These are phyloP conservation scores for Gypsophila paniculata DNA, from an alignment of 179 eudicot species.

Conservation along the genomic window DNA sequence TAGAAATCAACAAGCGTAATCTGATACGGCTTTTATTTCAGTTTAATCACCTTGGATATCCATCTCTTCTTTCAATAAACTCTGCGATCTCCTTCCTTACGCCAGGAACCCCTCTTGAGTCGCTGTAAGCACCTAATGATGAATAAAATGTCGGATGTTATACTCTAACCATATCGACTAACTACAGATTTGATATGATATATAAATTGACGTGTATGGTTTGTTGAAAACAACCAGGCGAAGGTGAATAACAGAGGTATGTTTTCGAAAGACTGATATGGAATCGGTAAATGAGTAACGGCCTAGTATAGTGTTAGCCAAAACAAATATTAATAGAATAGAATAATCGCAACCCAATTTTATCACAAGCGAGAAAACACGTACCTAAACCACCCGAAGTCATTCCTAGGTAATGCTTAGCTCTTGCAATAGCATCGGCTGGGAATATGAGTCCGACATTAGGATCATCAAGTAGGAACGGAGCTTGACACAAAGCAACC, in stretches of 20 bases:
- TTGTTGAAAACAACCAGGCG: not conserved
- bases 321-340: constrained; percentile 22
- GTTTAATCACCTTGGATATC: constrained; percentile 78
- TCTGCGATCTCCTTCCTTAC: constrained; percentile 88
- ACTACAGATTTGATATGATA: not conserved
- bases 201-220: not conserved
- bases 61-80: constrained; percentile 88
- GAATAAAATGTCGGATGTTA: constrained; percentile 19
- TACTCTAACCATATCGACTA: constrained; percentile 4
- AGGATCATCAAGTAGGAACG: constrained; percentile 94
- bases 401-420: constrained; percentile 74
- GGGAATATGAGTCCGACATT: constrained; percentile 92
- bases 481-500: constrained; percentile 97
- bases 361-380: not conserved
- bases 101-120: constrained; percentile 93
- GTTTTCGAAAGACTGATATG: not conserved
- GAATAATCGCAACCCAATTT: no score
- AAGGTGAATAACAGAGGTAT: not conserved
- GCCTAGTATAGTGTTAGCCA: not conserved
- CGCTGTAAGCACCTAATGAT: constrained; percentile 87
- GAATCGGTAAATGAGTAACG: not conserved
- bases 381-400: constrained; percentile 92
- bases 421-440: constrained; percentile 91
- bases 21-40: constrained; percentile 11
- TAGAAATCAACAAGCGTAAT: not conserved